Evolutionary conservation across 2,329 filamentous ascomycete genomes (phyloP), one percentile per base, ranked within the genome.

Genomic region (Elsinoe arachidis): DNA sequence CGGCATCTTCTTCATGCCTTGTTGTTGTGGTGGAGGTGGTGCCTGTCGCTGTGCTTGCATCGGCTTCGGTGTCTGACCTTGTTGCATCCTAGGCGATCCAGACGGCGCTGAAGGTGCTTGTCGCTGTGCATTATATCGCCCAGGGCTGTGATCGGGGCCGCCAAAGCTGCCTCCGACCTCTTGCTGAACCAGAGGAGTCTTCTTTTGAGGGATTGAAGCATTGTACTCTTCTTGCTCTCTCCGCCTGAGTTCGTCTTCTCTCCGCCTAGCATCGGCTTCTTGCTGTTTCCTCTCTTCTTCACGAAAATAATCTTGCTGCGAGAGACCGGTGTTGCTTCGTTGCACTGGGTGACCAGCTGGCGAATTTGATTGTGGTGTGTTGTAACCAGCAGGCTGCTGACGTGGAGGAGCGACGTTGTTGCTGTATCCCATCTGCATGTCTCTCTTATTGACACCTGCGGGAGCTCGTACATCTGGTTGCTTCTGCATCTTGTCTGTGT

Each of bases 121-220:
- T 67, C 92, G 82, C 55, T 84, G 85, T 3, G 92, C 90, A 69
- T 95, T 96, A 73, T 90, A 97, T 61, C 90, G 83, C 64, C 85
- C 82, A 12, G 79, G 69, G 17, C 76, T 71, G 19, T 72, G 73
- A 56, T 73, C 75, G n/a, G 70, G 61, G 60, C 76, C 76, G 44
- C 77, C 74, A 60, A 79, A 77, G 38, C 82, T 79, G 61, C 83
- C 87, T 58, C 88, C 89, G 63, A 97, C 75, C 71, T 97, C 93
- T 72, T 96, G 91, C 70, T 97, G 89, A 33, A 91, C 90, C 63
- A 93, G 67, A 2, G 89, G 88, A 10, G 84, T 75, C 69, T 88
- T 89, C 61, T 80, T 85, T 76, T 95, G 87, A 33, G 90, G 92
- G 59, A 96, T 75, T 21, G 88, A 90, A 35, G 89, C 87, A 70